phyloP scores from a whole-genome alignment of 129 eudicot genomes.

The Saposhnikovia divaricata region DNA sequence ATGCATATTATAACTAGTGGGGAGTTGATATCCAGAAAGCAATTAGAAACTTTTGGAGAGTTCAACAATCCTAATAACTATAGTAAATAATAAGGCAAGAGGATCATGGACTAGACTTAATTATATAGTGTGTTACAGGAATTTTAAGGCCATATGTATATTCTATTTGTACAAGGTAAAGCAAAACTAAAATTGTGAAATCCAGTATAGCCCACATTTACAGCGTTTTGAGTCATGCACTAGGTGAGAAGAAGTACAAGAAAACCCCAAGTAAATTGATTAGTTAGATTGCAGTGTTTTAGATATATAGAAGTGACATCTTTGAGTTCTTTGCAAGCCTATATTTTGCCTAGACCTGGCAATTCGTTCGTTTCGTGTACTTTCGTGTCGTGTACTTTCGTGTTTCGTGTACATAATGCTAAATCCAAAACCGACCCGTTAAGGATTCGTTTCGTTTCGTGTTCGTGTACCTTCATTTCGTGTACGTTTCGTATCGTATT shows the following conservation, averaged over 20 bases:
- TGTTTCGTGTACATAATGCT: too few species aligned
- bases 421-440: too few species aligned
- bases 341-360: neutral
- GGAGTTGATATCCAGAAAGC: neutral
- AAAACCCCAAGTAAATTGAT: neutral
- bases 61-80: neutral
- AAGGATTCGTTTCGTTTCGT: too few species aligned
- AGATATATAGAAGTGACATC: neutral
- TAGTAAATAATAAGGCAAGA: neutral
- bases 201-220: neutral
- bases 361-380: too few species aligned
- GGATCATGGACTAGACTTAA: neutral
- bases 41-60: neutral
- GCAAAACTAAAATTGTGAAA: neutral
- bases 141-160: neutral
- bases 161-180: neutral
- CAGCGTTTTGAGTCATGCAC: neutral
- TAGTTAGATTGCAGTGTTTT: neutral
- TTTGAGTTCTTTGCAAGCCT: neutral
- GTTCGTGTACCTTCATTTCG: too few species aligned
- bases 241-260: neutral
- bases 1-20: neutral
- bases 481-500: too few species aligned
- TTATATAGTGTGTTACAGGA: neutral
- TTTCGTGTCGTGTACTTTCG: too few species aligned